Evolutionary conservation across 2,329 filamentous ascomycete genomes (phyloP).

Genomic region (Diaporthe velutina): DNA sequence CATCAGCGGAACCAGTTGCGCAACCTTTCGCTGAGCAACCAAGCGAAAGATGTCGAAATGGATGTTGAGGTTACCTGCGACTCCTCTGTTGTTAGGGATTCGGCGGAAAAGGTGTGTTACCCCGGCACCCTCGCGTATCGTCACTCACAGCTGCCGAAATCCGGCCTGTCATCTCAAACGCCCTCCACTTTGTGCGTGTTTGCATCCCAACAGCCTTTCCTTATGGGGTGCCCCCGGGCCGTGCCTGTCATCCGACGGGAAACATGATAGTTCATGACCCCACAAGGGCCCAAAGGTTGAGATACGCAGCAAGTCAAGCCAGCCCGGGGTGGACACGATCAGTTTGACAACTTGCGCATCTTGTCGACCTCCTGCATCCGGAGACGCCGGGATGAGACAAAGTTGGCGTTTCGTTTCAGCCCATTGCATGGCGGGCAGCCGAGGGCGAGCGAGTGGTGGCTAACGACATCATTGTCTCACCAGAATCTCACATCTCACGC

Average conservation of each 20-base stretch:
- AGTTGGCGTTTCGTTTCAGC: conserved; percentile 2
- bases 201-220: neutral
- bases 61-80: conserved; percentile 44
- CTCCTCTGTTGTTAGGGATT: conserved; percentile 38
- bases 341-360: neutral
- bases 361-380: neutral
- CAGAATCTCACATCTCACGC: conserved; percentile 35
- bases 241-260: neutral
- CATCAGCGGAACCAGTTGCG: conserved; percentile 67
- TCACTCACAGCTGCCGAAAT: conserved; percentile 15
- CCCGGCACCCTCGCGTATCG: conserved; percentile 28
- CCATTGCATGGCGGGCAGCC: neutral
- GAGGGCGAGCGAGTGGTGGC: neutral
- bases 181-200: neutral
- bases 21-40: conserved; percentile 65
- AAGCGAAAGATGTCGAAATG: conserved; percentile 44
- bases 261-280: conserved; percentile 2
- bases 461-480: conserved; percentile 33
- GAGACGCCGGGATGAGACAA: conserved; percentile 5
- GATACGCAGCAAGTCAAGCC: neutral
- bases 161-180: neutral
- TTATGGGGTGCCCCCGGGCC: neutral
- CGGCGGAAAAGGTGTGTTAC: conserved; percentile 40
- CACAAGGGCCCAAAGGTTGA: neutral
- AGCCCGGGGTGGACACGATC: neutral